Evolutionary conservation across 768 basidiomycete genomes (phyloP).

Genomic region (Phaeolepiota aurea): DNA sequence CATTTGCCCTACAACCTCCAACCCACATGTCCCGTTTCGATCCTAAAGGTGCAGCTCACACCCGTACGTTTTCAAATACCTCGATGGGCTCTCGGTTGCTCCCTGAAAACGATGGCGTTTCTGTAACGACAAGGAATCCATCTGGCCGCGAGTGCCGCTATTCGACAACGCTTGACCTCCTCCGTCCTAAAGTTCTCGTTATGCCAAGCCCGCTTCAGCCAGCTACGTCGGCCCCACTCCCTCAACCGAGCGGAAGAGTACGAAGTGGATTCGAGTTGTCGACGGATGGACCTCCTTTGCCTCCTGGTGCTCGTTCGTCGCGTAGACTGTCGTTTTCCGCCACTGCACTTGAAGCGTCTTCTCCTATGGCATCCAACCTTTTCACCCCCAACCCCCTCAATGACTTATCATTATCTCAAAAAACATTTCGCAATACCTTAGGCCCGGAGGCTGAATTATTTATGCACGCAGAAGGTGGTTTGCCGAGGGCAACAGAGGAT

Average conservation of each 20-base stretch:
- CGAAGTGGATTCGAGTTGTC: slow-evolving; percentile 57
- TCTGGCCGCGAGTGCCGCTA: slow-evolving; percentile 45
- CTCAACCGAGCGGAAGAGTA: slow-evolving; percentile 23
- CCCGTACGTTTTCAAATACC: slow-evolving; percentile 53
- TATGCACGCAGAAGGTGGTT: slow-evolving; percentile 44
- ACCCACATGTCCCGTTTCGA: slow-evolving; percentile 69
- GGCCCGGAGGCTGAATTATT: slow-evolving; percentile 63
- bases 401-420: slow-evolving; percentile 69
- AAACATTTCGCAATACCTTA: slow-evolving; percentile 79
- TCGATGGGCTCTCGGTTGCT: slow-evolving; percentile 61
- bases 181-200: slow-evolving; percentile 87
- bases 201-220: slow-evolving; percentile 87
- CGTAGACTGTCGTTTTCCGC: slow-evolving; percentile 36
- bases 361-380: slow-evolving; percentile 48
- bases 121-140: slow-evolving; percentile 30
- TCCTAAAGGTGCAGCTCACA: slow-evolving; percentile 57
- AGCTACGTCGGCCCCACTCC: slow-evolving; percentile 20
- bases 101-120: slow-evolving; percentile 44
- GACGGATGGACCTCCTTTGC: slow-evolving; percentile 70
- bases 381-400: slow-evolving; percentile 74
- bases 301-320: slow-evolving; percentile 59
- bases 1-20: slow-evolving; percentile 62
- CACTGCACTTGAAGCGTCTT: slow-evolving; percentile 20
- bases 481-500: slow-evolving; percentile 71
- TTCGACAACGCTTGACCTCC: slow-evolving; percentile 68